Conservation (phyloP, 257 asterid species). For the Solanum chilense region DNA sequence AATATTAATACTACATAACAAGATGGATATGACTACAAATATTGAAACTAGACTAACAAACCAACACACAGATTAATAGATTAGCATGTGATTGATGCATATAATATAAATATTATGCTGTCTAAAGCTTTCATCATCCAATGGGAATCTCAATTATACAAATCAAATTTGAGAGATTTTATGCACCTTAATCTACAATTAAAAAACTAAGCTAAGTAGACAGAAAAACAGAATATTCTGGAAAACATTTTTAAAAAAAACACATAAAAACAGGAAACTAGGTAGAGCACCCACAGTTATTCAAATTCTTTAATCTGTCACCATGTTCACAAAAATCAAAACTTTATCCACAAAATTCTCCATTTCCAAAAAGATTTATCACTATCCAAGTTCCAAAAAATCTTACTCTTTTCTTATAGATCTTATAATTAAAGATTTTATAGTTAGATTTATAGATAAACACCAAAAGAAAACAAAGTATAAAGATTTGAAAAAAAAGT, state of each 20-base stretch:
- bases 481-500: neutral
- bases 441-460: neutral
- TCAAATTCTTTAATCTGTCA: neutral
- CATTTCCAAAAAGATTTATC: neutral
- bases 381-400: neutral
- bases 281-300: slow-evolving; percentile 21
- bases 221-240: slow-evolving; percentile 16
- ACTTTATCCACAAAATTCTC: neutral
- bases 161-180: slow-evolving; percentile 30
- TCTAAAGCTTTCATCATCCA: slow-evolving; percentile 41
- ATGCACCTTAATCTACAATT: slow-evolving; percentile 24
- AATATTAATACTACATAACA: slow-evolving; percentile 20
- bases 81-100: slow-evolving; percentile 67
- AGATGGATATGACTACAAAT: slow-evolving; percentile 13
- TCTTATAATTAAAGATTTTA: neutral
- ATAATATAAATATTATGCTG: slow-evolving; percentile 28
- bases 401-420: neutral
- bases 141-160: slow-evolving; percentile 47
- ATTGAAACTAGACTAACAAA: slow-evolving; percentile 21
- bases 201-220: slow-evolving; percentile 18
- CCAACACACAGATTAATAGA: slow-evolving; percentile 24
- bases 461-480: neutral
- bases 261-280: slow-evolving; percentile 33
- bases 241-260: slow-evolving; percentile 16
- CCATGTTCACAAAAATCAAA: neutral